Evolutionary conservation across 2,329 filamentous ascomycete species (phyloP), one percentile per base, ranked within the genome.

Genomic region (Zasmidium citrigriseum): DNA sequence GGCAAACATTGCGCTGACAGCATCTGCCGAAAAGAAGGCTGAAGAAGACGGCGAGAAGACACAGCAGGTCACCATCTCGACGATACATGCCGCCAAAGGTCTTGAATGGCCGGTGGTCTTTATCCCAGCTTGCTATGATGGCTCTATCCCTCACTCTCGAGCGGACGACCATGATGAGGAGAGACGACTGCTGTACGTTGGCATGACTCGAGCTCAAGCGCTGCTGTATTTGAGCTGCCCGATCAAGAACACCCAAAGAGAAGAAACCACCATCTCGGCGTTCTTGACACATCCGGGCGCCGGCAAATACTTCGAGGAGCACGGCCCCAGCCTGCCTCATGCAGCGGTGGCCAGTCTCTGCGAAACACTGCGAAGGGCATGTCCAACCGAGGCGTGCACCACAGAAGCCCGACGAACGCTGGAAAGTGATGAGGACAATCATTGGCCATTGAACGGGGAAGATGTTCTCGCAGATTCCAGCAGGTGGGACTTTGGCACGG

Each of bases 61-160:
- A 1, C 68, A 76, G 34, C 81, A 90, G 66, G 85, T 98, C 20
- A 97, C 93, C 0, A 91, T 99, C 22, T 97, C 92, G 4, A 99
- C 93, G 0, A 97, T 99, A 11, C 93, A 99, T 72, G 92, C 93
- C 0, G 91, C 93, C 2, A 99, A 99, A 74, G 93, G 93, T 2
- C 81, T 99, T 1, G 93, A 99, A 73, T 99, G 95, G 95, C 93
- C 93, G 0, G 83, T 96, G 1, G 91, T 98, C 1, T 98, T 98
- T 72, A 87, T 98, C 16, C 93, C 95, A 4, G 90, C 90, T 1
- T 89, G 91, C 23, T 96, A 96, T 70, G 86, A 92, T 48, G 95
- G 93, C 0, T 93, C 89, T 1, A 96, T 98, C 59, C 93, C 93
- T 3, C 93, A 98, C 72, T 89, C 88, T 1, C 84, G 93, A 65